Percentiles rank a stretch among this genome's conserved stretches.
phyloP scores from a whole-genome alignment of 2,329 filamentous ascomycete genomes.

The Alternaria brassicae region DNA sequence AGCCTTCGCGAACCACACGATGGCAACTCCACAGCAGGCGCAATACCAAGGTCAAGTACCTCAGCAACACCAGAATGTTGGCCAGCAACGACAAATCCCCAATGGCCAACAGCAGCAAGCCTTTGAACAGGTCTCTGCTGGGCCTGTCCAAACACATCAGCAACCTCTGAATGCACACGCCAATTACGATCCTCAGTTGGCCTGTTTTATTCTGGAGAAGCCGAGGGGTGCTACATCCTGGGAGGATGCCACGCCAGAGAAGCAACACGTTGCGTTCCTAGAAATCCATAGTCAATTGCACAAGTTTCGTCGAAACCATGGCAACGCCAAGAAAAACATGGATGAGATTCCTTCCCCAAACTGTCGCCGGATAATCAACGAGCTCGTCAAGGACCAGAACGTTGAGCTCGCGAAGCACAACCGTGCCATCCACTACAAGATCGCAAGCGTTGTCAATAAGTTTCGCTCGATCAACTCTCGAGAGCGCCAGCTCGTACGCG shows the following conservation, averaged over 20 bases:
- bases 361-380: constrained; percentile 33
- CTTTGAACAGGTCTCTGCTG: constrained; percentile 13
- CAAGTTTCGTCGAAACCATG: constrained; percentile 29
- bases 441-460: constrained; percentile 38
- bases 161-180: constrained; percentile 10
- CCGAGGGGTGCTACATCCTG: constrained; percentile 29
- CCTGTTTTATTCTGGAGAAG: constrained; percentile 38
- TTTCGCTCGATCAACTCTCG: constrained; percentile 25
- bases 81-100: constrained; percentile 11
- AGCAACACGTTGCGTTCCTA: constrained; percentile 30
- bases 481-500: constrained; percentile 26
- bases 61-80: constrained; percentile 25
- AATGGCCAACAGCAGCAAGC: constrained; percentile 20
- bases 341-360: constrained; percentile 37
- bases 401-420: constrained; percentile 29
- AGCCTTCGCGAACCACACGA: constrained; percentile 19
- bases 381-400: constrained; percentile 41
- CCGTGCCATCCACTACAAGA: constrained; percentile 33
- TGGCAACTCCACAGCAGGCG: constrained; percentile 20
- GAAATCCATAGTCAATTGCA: constrained; percentile 32
- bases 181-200: constrained; percentile 31
- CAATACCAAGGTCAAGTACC: constrained; percentile 14
- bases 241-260: constrained; percentile 35
- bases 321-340: constrained; percentile 28
- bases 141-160: constrained; percentile 17